Evolutionary conservation across 768 basidiomycete species (phyloP).

Genomic region (Paxillus ammoniavirescens): DNA sequence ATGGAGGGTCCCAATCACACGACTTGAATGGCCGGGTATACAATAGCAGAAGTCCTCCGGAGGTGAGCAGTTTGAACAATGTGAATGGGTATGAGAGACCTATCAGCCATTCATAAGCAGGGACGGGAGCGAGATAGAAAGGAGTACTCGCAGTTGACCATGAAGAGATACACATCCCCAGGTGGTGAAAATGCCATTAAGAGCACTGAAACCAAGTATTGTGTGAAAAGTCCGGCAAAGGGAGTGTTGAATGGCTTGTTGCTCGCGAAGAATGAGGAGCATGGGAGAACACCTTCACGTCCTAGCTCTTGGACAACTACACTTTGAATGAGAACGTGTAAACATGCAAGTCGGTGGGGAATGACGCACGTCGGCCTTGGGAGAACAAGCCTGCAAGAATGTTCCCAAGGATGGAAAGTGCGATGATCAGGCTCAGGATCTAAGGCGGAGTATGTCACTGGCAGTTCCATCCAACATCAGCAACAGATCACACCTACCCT

Average conservation of each 20-base stretch:
- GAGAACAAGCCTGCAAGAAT: slow-evolving; percentile 62
- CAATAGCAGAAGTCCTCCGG: slow-evolving; percentile 61
- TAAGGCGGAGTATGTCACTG: slow-evolving; percentile 23
- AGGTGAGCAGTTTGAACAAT: slow-evolving; percentile 58
- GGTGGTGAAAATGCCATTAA: slow-evolving; percentile 59
- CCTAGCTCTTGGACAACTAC: slow-evolving; percentile 73
- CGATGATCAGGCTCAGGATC: slow-evolving; percentile 61
- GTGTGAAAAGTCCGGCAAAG: slow-evolving; percentile 56
- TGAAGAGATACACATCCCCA: slow-evolving; percentile 74
- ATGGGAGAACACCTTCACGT: slow-evolving; percentile 67
- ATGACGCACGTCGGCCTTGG: slow-evolving; percentile 56
- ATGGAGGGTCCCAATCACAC: slow-evolving; percentile 65
- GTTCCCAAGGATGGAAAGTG: slow-evolving; percentile 65
- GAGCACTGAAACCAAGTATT: slow-evolving; percentile 57
- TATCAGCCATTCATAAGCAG: slow-evolving; percentile 20
- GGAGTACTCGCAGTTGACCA: slow-evolving; percentile 53
- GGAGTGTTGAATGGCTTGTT: slow-evolving; percentile 73
- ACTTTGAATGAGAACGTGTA: neutral
- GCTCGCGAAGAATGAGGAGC: slow-evolving; percentile 64
- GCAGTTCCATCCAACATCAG: neutral
- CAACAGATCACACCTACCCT: slow-evolving; percentile 36
- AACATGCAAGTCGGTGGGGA: slow-evolving; percentile 1
- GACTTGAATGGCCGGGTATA: slow-evolving; percentile 43
- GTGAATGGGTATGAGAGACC: slow-evolving; percentile 58
- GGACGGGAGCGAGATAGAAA: neutral